These are phyloP conservation scores for Porphyrellus cyaneotinctus DNA, from an alignment of 768 basidiomycete species.

Conservation along the genomic window DNA sequence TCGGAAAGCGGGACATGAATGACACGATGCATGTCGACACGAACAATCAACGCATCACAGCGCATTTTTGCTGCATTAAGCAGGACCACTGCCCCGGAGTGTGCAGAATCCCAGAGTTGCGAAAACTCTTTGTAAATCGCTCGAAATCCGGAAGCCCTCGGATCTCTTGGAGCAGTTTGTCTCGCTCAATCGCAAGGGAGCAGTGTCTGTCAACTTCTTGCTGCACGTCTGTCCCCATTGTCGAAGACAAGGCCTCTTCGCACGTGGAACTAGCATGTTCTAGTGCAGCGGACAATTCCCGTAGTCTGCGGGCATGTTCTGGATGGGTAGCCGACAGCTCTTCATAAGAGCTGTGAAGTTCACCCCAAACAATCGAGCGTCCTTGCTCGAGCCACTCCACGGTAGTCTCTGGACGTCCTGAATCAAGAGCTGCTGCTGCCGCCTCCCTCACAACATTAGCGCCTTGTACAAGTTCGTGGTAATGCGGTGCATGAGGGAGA, in stretches of 20 bases:
- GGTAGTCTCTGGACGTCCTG: too few species aligned
- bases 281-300: too few species aligned
- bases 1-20: neutral
- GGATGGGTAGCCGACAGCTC: neutral
- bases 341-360: too few species aligned
- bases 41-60: neutral
- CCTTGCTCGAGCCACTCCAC: slow-evolving; percentile 18
- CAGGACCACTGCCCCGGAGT: too few species aligned
- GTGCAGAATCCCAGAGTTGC: too few species aligned
- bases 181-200: neutral
- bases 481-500: neutral
- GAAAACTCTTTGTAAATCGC: too few species aligned
- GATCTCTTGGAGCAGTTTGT: neutral
- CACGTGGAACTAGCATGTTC: neutral
- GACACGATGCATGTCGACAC: neutral
- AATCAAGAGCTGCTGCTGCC: too few species aligned
- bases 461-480: neutral
- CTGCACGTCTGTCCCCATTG: neutral
- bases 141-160: too few species aligned
- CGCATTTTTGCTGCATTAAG: neutral
- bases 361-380: slow-evolving; percentile 13
- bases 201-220: neutral
- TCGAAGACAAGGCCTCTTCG: neutral
- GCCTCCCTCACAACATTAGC: too few species aligned
- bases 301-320: neutral